These are phyloP conservation scores for Vicia sativa DNA, from an alignment of 306 rosid species.

Conservation along the genomic window DNA sequence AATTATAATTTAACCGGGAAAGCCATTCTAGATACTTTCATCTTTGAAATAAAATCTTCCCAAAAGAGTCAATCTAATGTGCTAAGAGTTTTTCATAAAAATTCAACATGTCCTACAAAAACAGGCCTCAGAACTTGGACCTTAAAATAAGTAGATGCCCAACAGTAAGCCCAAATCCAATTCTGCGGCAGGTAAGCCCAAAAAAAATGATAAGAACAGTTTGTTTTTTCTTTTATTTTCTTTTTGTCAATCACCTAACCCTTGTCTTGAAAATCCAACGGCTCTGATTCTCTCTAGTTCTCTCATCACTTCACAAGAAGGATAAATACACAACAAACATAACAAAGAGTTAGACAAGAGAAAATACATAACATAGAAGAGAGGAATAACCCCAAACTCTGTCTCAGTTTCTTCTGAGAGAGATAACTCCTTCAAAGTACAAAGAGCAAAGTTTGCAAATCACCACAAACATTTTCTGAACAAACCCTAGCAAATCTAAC, in stretches of 20 bases:
- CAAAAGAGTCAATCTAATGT: too few species aligned
- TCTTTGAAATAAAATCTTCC: too few species aligned
- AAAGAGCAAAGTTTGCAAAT: neutral
- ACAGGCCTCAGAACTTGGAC: neutral
- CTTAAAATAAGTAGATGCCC: slow-evolving; percentile 1
- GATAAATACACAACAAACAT: slow-evolving; percentile 44
- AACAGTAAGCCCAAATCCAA: neutral
- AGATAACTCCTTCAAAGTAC: neutral
- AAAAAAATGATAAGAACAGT: slow-evolving; percentile 2
- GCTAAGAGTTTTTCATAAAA: too few species aligned
- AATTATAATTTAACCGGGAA: too few species aligned
- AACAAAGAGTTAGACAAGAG: neutral
- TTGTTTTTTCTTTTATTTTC: slow-evolving; percentile 1
- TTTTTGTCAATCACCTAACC: slow-evolving; percentile 40
- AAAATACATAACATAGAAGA: neutral
- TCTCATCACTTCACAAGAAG: slow-evolving; percentile 33
- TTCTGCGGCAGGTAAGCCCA: neutral
- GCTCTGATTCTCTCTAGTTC: slow-evolving; percentile 33
- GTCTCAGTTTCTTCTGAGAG: slow-evolving; percentile 19
- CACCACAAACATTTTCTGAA: neutral
- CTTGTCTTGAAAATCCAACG: slow-evolving; percentile 41
- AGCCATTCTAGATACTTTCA: too few species aligned
- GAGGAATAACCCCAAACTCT: slow-evolving; percentile 37
- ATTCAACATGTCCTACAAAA: too few species aligned
- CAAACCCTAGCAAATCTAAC: slow-evolving; percentile 33